A percentile compares a stretch with the other conserved stretches of the same genome.
Evolutionary conservation across 305 asterid species (phyloP).

Genomic region (Fraxinus sp.): DNA sequence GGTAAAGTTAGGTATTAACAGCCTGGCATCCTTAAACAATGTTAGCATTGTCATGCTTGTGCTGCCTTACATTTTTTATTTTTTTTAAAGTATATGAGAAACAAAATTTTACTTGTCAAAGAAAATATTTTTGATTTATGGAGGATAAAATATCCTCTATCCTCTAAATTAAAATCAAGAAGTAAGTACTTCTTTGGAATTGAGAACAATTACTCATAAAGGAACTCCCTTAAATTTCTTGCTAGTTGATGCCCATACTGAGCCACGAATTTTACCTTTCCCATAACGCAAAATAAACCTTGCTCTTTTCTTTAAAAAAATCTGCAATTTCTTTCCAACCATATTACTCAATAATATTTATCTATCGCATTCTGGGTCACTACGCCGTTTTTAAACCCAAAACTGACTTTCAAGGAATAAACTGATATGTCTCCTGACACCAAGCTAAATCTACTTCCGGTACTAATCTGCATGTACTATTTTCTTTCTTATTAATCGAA

Average conservation of each 20-base stretch:
- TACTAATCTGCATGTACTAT: not conserved
- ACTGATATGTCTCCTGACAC: not conserved
- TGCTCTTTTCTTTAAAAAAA: not conserved
- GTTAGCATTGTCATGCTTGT: not conserved
- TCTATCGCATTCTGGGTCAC: not conserved
- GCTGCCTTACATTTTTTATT: not conserved
- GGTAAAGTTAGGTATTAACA: not conserved
- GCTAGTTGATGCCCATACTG: not conserved
- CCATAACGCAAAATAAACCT: not conserved
- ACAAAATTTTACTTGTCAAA: not conserved
- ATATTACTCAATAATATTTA: not conserved
- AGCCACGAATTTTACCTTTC: slow-evolving; percentile 8
- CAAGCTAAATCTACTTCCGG: not conserved
- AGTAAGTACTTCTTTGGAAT: not conserved
- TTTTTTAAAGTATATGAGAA: not conserved
- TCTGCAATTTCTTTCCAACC: slow-evolving; percentile 3
- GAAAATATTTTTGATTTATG: not conserved
- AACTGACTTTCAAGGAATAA: not conserved
- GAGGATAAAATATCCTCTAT: not conserved
- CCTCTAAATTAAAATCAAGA: not conserved
- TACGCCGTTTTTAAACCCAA: not conserved
- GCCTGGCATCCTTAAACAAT: not conserved
- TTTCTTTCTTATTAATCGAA: slow-evolving; percentile 18
- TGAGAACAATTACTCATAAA: not conserved
- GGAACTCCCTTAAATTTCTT: not conserved